A percentile compares a stretch with the other conserved stretches of the same genome.
phyloP scores from a whole-genome alignment of 176 grass and related monocot genomes.

The Raddia distichophylla region DNA sequence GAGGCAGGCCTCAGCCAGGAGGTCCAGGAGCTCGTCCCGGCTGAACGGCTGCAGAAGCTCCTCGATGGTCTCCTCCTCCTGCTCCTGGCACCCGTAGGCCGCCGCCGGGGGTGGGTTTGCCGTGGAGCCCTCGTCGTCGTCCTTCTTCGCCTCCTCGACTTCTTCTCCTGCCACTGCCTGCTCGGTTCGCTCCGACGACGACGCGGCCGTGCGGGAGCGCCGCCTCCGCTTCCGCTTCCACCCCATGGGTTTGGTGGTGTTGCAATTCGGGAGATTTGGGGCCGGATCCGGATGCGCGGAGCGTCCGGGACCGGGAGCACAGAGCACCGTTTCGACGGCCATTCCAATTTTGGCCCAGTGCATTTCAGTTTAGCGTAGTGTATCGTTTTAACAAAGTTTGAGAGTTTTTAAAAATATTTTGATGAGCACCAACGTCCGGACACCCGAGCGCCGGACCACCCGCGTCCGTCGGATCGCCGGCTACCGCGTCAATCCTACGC shows the following conservation, averaged over 20 bases:
- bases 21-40: conserved; percentile 65
- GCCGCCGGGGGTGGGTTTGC: conserved; percentile 9
- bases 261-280: background rate
- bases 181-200: background rate
- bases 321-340: too few species aligned
- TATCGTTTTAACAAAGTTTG: too few species aligned
- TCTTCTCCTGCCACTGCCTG: conserved; percentile 28
- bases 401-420: too few species aligned
- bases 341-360: too few species aligned
- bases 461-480: too few species aligned
- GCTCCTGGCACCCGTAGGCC: conserved; percentile 5
- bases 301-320: background rate
- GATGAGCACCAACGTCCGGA: too few species aligned
- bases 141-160: conserved; percentile 30
- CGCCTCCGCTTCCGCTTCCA: conserved; percentile 39
- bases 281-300: background rate
- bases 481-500: too few species aligned
- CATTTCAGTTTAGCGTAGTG: too few species aligned
- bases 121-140: conserved; percentile 20
- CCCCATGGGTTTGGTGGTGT: conserved; percentile 21
- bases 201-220: conserved; percentile 6
- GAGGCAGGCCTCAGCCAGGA: conserved; percentile 55
- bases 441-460: too few species aligned
- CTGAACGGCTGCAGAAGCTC: conserved; percentile 66
- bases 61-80: conserved; percentile 45